Evolutionary conservation across 257 asterid species (phyloP), one percentile per base, ranked within the genome.

Genomic region (Coffea eugenioides): DNA sequence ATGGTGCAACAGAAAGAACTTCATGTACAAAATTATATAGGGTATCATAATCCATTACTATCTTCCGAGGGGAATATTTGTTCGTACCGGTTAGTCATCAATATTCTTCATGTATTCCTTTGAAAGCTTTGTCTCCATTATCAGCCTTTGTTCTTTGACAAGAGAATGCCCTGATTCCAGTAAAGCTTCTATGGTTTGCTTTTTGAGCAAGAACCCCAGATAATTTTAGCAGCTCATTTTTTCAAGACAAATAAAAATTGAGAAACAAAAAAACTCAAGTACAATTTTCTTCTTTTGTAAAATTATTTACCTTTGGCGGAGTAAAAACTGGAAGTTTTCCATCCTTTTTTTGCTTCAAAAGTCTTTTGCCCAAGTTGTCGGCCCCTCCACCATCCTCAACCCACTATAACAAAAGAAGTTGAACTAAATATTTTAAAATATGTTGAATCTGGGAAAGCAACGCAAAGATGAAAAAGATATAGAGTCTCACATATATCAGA

Each of bases 51-150:
- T 71, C 76, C 62, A 49, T 8, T 13, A 31, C 62, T 48, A 25
- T 48, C n/a, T 48, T 12, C 6, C 12, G 36, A 48, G 57, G 14
- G 34, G 0, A 14, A 46, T 71, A n/a, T 3, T 46, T 46, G 8
- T 2, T n/a, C 65, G 45, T 66, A 78, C 39, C 51, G 71, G 76
- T 84, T 88, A 84, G 80, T 89, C 90, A 61, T 93, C 97, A 77
- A 95, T 87, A 86, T 95, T 92, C 91, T 95, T 95, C 98, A 93
- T 87, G 92, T 93, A 95, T 85, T 95, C 99, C 90, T 91, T 92
- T 23, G 99, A 92, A 76, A 95, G 97, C 87, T 93, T 93, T 31
- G 86, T 88, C 56, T 86, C 97, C 91, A 81, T 83, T 57, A 95
- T 83, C 69, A 93, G 90, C 86, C 85, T 88, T 84, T 95, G 99